Evolutionary conservation across 176 grass and related monocot genomes (phyloP).

Genomic region (sorghum (Sorghum bicolor)): Sorghum_bicolor_NCBIv3 NC_012871.2:55950501-55951000

Average conservation of each 20-base stretch:
- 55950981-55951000: too few relatives aligned
- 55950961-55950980: too few relatives aligned
- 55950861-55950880: too few relatives aligned
- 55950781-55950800: slow-evolving; percentile 79
- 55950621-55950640: slow-evolving; percentile 72
- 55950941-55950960: too few relatives aligned
- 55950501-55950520: neutral
- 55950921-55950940: too few relatives aligned
- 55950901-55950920: too few relatives aligned
- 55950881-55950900: too few relatives aligned
- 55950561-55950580: slow-evolving; percentile 93
- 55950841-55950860: neutral
- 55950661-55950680: slow-evolving; percentile 90
- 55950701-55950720: slow-evolving; percentile 60
- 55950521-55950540: neutral
- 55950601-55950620: slow-evolving; percentile 72
- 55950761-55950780: slow-evolving; percentile 85
- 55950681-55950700: slow-evolving; percentile 81
- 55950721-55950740: slow-evolving; percentile 80
- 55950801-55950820: neutral
- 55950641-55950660: slow-evolving; percentile 67
- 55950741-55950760: slow-evolving; percentile 68
- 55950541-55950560: slow-evolving; percentile 11
- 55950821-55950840: neutral
- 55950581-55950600: slow-evolving; percentile 87